These are phyloP conservation scores for Terfezia boudieri DNA, from an alignment of 495 filamentous ascomycete genomes.

Conservation along the genomic window DNA sequence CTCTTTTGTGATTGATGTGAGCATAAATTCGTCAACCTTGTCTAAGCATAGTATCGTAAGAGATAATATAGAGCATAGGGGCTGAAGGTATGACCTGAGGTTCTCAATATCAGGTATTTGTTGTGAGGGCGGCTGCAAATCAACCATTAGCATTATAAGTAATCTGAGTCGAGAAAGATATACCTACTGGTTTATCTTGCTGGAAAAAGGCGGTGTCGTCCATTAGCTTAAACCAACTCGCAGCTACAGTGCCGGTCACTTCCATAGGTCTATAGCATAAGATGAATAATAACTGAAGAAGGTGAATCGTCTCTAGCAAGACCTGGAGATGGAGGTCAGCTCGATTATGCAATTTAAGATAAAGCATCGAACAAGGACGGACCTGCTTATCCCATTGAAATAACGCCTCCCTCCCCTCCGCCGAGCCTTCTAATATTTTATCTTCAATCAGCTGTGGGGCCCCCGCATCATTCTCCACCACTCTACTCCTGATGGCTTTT, in stretches of 20 bases:
- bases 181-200: too few species aligned
- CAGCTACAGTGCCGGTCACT: conserved; percentile 33
- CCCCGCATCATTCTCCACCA: conserved; percentile 5
- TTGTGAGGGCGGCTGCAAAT: conserved; percentile 10
- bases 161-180: too few species aligned
- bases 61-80: conserved; percentile 48
- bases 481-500: neutral
- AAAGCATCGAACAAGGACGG: neutral
- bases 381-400: conserved; percentile 19
- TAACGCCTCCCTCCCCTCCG: conserved; percentile 6
- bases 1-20: conserved; percentile 12
- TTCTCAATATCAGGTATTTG: conserved; percentile 26
- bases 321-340: conserved; percentile 1
- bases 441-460: conserved; percentile 7
- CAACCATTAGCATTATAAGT: too few species aligned
- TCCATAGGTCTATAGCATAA: conserved; percentile 34
- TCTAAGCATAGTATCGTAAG: conserved; percentile 51
- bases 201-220: conserved; percentile 19
- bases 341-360: too few species aligned
- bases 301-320: conserved; percentile 18
- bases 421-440: conserved; percentile 1
- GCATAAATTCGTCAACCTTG: conserved; percentile 18
- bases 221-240: conserved; percentile 57
- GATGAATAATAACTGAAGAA: conserved; percentile 32
- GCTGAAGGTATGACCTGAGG: conserved; percentile 38